A percentile compares a stretch with the other conserved stretches of the same genome.
Evolutionary conservation across 352 stramenopile species (phyloP).

Genomic region (Pythium chondricola): DNA sequence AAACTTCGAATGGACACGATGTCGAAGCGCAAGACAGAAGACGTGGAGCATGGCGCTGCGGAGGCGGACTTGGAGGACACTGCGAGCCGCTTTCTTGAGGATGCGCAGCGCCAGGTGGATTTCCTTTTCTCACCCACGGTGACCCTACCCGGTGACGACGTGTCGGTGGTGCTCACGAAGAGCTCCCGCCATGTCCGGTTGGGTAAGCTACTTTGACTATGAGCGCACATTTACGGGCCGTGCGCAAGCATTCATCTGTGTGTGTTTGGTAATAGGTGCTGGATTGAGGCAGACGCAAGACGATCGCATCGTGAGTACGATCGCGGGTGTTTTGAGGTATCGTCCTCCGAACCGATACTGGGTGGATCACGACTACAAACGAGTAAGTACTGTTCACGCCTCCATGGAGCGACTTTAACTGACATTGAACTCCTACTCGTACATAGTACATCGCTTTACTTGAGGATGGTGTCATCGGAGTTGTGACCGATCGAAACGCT

Average conservation of each 20-base stretch:
- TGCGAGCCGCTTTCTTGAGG: constrained; percentile 57
- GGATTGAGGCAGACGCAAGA: constrained; percentile 51
- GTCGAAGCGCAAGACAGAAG: constrained; percentile 43
- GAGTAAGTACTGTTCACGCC: constrained; percentile 35
- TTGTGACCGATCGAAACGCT: constrained; percentile 91
- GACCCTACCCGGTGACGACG: constrained; percentile 73
- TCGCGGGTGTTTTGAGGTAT: constrained; percentile 81
- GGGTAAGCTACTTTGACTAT: constrained; percentile 20
- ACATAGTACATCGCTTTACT: constrained; percentile 73
- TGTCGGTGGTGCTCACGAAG: constrained; percentile 71
- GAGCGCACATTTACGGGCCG: not conserved
- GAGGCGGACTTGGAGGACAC: constrained; percentile 26
- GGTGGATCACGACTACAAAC: constrained; percentile 85
- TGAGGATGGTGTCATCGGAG: constrained; percentile 91
- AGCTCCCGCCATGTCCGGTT: constrained; percentile 63
- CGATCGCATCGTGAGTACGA: constrained; percentile 68
- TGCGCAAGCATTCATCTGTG: not conserved
- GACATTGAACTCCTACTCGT: too few species aligned
- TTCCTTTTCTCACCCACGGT: constrained; percentile 67
- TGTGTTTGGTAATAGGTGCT: constrained; percentile 28
- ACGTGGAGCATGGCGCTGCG: constrained; percentile 10
- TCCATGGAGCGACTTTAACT: not conserved
- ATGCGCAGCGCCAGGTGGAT: constrained; percentile 71
- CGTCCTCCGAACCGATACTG: constrained; percentile 85
- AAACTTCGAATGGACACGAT: constrained; percentile 23